A percentile compares a stretch with the other conserved stretches of the same genome.
Conservation (phyloP, 1,139 yeast species). For the Insectozyma bohioensis region DNA sequence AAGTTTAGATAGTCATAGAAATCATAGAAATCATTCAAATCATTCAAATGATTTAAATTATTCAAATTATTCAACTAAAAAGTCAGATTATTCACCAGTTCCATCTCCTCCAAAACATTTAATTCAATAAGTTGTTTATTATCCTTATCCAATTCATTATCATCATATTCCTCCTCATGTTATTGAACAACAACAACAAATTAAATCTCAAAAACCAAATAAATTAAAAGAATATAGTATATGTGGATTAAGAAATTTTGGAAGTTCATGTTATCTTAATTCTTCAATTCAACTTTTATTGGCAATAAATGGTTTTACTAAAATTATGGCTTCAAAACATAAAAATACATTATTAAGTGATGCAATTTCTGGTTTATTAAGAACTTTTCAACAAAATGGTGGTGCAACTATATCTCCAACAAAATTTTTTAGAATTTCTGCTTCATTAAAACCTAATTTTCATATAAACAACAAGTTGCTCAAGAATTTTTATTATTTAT, state of each 20-base stretch:
- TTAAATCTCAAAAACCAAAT: constrained; percentile 26
- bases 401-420: constrained; percentile 65
- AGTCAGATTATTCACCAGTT: no score
- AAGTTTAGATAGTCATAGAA: no score
- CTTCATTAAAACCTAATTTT: constrained; percentile 59
- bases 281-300: constrained; percentile 66
- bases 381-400: constrained; percentile 53
- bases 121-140: no score
- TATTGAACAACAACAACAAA: constrained; percentile 17
- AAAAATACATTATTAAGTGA: no score
- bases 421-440: constrained; percentile 56
- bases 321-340: constrained; percentile 37
- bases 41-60: no score
- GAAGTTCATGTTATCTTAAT: constrained; percentile 74
- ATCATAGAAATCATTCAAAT: no score
- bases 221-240: constrained; percentile 46
- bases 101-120: no score
- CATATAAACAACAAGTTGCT: constrained; percentile 78
- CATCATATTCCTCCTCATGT: constrained; percentile 19
- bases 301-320: constrained; percentile 46
- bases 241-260: constrained; percentile 68
- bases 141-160: no score
- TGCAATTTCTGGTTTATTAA: constrained; percentile 41
- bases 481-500: constrained; percentile 70
- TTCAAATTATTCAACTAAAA: no score